These are phyloP conservation scores for Solanum chacoense DNA, from an alignment of 305 asterid species.

Conservation along the genomic window DNA sequence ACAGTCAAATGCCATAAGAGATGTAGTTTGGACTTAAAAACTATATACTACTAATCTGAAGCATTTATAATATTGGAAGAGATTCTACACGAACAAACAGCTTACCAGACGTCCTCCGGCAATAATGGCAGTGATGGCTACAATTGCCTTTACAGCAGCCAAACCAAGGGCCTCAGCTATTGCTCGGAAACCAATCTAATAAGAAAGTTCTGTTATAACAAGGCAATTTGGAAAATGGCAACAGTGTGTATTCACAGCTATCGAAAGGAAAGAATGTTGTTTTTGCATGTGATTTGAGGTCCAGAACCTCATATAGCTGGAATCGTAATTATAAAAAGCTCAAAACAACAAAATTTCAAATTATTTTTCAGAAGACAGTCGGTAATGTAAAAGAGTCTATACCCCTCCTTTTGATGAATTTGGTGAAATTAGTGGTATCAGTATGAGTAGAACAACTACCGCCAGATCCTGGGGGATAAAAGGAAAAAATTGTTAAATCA, in stretches of 20 bases:
- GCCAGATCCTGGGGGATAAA: conserved; percentile 75
- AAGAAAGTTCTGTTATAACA: neutral
- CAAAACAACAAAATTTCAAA: neutral
- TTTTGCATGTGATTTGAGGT: neutral
- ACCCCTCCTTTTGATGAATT: conserved; percentile 99
- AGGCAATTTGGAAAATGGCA: neutral
- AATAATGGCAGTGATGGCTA: conserved; percentile 93
- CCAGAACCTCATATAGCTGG: neutral
- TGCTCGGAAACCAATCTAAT: conserved; percentile 91
- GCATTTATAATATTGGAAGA: conserved; percentile 7
- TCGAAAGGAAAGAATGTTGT: neutral
- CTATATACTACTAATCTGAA: neutral
- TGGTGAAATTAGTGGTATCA: conserved; percentile 94
- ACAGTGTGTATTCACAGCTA: neutral
- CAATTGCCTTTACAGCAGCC: conserved; percentile 97
- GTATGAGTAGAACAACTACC: conserved; percentile 97
- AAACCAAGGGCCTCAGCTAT: conserved; percentile 98
- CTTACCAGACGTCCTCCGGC: conserved; percentile 97
- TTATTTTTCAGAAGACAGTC: neutral
- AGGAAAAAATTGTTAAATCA: neutral
- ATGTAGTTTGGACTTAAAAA: neutral
- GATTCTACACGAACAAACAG: neutral
- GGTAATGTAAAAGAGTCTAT: conserved; percentile 8
- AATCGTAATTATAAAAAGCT: neutral
- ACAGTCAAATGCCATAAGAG: neutral